A percentile compares a stretch with the other conserved stretches of the same genome.
Evolutionary conservation across 129 eudicot genomes (phyloP).

Genomic region (Saussurea involucrata): DNA sequence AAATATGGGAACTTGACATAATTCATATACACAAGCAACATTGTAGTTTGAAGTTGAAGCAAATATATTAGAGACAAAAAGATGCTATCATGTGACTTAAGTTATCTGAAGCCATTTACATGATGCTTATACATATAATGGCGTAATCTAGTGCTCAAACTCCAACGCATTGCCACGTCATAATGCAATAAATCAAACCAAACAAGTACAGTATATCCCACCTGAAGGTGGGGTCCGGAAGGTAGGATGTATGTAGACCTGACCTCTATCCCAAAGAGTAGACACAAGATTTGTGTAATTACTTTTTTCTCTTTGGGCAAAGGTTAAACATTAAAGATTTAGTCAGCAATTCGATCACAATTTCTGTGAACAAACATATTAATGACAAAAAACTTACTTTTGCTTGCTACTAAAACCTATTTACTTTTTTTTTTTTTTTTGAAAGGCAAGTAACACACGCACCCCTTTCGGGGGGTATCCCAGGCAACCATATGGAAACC

Average conservation of each 20-base stretch:
- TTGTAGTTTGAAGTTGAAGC: conserved; percentile 21
- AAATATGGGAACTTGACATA: background rate
- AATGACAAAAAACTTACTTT: background rate
- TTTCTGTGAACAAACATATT: conserved; percentile 8
- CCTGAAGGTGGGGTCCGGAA: background rate
- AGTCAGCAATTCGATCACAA: background rate
- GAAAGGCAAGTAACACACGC: too few species aligned
- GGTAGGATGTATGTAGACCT: background rate
- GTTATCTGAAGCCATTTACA: conserved; percentile 8
- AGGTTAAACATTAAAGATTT: background rate
- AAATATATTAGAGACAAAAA: conserved; percentile 6
- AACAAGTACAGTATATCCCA: background rate
- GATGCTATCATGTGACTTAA: conserved; percentile 2
- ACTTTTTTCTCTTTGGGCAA: conserved; percentile 11
- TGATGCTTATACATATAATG: background rate
- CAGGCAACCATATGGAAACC: too few species aligned
- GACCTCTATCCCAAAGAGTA: background rate
- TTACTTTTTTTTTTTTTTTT: too few species aligned
- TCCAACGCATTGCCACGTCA: background rate
- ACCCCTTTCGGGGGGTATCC: too few species aligned
- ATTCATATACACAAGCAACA: background rate
- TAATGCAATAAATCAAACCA: background rate
- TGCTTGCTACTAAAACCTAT: background rate
- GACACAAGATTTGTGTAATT: background rate
- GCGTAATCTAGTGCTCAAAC: background rate